A percentile compares a stretch with the other conserved stretches of the same genome.
Evolutionary conservation across 495 filamentous ascomycete genomes (phyloP).

Genomic region (Cairneyella variabilis): DNA sequence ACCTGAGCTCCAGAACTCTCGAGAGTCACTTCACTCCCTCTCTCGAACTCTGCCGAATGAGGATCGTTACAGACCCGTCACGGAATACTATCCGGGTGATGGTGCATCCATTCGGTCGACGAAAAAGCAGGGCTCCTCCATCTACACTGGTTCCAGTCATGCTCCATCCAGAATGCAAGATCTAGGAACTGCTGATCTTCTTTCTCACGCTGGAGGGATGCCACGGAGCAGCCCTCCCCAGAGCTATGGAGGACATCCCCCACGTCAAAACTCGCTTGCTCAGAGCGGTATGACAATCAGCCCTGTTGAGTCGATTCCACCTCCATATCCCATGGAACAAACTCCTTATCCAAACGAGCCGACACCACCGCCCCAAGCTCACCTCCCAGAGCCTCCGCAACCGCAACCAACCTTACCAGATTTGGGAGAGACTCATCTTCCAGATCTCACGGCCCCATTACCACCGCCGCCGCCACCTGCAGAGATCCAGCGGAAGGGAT

Average conservation of each 20-base stretch:
- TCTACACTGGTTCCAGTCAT: constrained; percentile 52
- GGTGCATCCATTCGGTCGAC: constrained; percentile 54
- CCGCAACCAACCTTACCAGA: constrained; percentile 19
- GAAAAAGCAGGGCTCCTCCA: constrained; percentile 49
- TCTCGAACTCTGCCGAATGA: constrained; percentile 68
- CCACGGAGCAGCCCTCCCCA: constrained; percentile 14
- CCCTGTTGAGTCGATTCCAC: constrained; percentile 13
- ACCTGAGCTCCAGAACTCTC: constrained; percentile 69
- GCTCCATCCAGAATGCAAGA: constrained; percentile 24
- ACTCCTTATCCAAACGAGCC: background rate
- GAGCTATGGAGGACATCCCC: constrained; percentile 18
- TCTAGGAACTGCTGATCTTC: constrained; percentile 12
- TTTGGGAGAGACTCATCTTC: too few species aligned
- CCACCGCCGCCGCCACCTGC: too few species aligned
- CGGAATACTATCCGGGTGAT: constrained; percentile 55
- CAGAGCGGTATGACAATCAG: constrained; percentile 5
- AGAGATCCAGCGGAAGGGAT: background rate
- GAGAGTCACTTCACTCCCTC: constrained; percentile 80
- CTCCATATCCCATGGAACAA: constrained; percentile 23
- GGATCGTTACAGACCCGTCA: constrained; percentile 79
- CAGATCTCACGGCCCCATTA: too few species aligned
- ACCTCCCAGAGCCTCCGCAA: constrained; percentile 11
- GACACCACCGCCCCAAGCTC: constrained; percentile 5
- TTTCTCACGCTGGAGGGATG: constrained; percentile 23
- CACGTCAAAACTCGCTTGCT: constrained; percentile 24